Evolutionary conservation across 2,329 filamentous ascomycete species (phyloP).

Genomic region (Tolypocladium paradoxum): DNA sequence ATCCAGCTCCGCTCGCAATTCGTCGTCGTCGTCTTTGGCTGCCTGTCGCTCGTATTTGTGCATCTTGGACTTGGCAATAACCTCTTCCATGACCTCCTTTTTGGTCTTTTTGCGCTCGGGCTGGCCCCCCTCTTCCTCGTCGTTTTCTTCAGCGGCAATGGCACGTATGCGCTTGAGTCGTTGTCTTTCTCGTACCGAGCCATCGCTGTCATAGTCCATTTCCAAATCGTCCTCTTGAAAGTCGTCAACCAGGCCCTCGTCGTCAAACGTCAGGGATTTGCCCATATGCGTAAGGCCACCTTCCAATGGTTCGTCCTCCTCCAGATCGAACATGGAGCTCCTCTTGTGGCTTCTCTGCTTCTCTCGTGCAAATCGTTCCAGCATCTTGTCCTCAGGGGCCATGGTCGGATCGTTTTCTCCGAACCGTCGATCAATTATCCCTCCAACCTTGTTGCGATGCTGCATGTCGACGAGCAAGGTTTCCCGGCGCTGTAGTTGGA

Average conservation of each 20-base stretch:
- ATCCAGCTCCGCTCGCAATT: conserved; percentile 73
- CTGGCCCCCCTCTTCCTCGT: conserved; percentile 39
- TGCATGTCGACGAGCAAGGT: conserved; percentile 88
- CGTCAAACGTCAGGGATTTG: conserved; percentile 56
- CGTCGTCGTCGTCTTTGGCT: conserved; percentile 86
- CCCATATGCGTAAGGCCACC: conserved; percentile 71
- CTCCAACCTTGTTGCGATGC: conserved; percentile 79
- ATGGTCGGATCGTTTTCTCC: conserved; percentile 92
- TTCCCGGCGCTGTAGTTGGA: conserved; percentile 49
- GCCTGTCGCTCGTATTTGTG: conserved; percentile 92
- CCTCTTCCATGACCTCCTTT: conserved; percentile 94
- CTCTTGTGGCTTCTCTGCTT: conserved; percentile 72
- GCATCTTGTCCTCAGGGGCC: conserved; percentile 85
- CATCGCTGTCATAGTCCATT: conserved; percentile 46
- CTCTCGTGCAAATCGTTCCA: conserved; percentile 82
- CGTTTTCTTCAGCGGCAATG: conserved; percentile 31
- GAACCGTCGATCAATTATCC: conserved; percentile 85
- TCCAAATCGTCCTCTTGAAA: conserved; percentile 69
- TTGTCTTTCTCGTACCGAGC: conserved; percentile 41
- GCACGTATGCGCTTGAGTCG: conserved; percentile 45
- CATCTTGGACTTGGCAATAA: conserved; percentile 93
- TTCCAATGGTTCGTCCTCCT: conserved; percentile 54
- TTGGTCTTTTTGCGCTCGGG: conserved; percentile 89
- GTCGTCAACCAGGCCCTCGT: conserved; percentile 50
- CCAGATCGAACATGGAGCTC: conserved; percentile 76